Conservation (phyloP, 2,329 filamentous ascomycete genomes). For the Ceratocystis cacaofunesta region DNA sequence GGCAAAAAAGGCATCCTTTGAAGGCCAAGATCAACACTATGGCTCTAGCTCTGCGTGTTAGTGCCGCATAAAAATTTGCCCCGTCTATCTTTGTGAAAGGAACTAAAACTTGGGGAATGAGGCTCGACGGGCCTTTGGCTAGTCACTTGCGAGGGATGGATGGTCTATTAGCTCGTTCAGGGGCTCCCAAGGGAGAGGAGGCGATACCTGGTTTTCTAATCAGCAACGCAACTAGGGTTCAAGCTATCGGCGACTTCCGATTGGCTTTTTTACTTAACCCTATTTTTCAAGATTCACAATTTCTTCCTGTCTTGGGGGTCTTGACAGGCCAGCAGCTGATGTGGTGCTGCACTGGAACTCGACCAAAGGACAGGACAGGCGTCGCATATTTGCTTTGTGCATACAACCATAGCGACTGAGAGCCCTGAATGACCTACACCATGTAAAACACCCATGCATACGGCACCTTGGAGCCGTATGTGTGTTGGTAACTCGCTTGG, state of each 20-base stretch:
- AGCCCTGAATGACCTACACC: not conserved
- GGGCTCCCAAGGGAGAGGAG: not conserved
- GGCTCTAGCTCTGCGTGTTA: not conserved
- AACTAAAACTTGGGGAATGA: not conserved
- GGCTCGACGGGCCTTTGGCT: no score
- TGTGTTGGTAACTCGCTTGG: not conserved
- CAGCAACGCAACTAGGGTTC: not conserved
- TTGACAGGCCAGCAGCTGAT: no score
- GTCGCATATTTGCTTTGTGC: not conserved
- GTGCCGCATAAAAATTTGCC: not conserved
- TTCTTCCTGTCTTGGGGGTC: not conserved
- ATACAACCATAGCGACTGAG: not conserved
- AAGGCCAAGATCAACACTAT: not conserved
- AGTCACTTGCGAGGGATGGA: no score
- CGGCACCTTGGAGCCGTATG: not conserved
- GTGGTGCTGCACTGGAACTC: not conserved
- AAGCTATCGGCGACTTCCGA: not conserved
- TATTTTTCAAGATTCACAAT: not conserved
- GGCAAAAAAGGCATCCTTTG: not conserved
- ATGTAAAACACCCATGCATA: not conserved
- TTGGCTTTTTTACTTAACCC: not conserved
- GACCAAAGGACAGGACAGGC: not conserved
- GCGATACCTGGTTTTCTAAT: no score
- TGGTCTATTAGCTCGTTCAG: not conserved
- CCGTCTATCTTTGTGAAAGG: not conserved